Evolutionary conservation across 495 filamentous ascomycete genomes (phyloP), one percentile per base, ranked within the genome.

Genomic region (Thermothielavioides terrestris): DNA sequence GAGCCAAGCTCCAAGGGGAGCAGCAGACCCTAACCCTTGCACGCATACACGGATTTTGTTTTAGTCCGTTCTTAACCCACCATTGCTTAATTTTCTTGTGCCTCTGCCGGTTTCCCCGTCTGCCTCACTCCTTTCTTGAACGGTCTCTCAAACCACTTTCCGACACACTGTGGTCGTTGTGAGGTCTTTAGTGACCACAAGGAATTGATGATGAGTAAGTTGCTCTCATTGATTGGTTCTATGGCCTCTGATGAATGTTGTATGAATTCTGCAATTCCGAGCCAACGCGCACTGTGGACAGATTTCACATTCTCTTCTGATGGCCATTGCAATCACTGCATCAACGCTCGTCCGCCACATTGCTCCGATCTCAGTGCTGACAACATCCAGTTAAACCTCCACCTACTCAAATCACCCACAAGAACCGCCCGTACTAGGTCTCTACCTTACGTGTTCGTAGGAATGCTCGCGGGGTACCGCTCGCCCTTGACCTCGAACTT

Each of bases 231-330:
- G 25, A 23, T 14, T 7, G 22, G 12, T 27, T 11, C 17, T n/a
- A 7, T 17, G 20, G 23, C 39, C 34, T 44, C 44, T 59, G 57
- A 67, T 75, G 74, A 62, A 74, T 74, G 68, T 62, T 56, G 59
- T 52, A 70, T 69, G 72, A 73, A 73, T 76, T 77, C 75, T 77
- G 75, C 75, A 77, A 77, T 75, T 32, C 36, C 52, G 57, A 27
- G 27, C 44, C 31, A 38, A 50, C 52, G 40, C 38, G 42, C 51
- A 21, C 6, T 65, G 62, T 60, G 52, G 62, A 65, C 51, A 49
- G 50, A 51, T 52, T 41, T 56, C 60, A 68, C 63, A 67, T 67
- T 61, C 57, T 56, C 51, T 54, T 56, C 34, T 53, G 48, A 49
- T 22, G 37, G 40, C 17, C 41, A 40, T 3, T 28, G 42, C 32